These are phyloP conservation scores for Secale cereale DNA, from an alignment of 176 grass and related monocot genomes.

Conservation along the genomic window DNA sequence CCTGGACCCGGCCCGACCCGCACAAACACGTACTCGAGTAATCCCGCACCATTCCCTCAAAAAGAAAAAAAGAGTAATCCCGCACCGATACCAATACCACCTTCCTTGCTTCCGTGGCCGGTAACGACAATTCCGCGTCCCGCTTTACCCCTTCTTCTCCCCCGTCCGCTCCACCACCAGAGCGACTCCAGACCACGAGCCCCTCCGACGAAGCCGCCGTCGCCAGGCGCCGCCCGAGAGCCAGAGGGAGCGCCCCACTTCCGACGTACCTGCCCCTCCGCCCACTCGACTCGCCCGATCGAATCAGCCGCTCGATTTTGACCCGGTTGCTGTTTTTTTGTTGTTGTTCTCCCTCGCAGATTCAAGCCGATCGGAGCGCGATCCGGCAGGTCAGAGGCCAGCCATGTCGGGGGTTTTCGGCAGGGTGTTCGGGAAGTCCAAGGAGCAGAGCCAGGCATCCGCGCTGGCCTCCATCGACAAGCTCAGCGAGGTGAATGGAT, in stretches of 20 bases:
- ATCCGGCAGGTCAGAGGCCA: neutral
- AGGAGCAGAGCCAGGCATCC: slow-evolving; percentile 55
- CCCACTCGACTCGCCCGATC: neutral
- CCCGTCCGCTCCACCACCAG: neutral
- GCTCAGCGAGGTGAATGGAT: slow-evolving; percentile 58
- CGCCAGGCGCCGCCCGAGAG: neutral
- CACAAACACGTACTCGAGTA: neutral
- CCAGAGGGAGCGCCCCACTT: neutral
- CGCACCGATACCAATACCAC: neutral
- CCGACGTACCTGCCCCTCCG: neutral
- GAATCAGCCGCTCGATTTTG: slow-evolving; percentile 8
- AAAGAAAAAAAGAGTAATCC: too few species aligned
- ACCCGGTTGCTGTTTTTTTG: neutral
- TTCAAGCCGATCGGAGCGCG: slow-evolving; percentile 15
- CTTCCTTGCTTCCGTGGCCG: slow-evolving; percentile 13
- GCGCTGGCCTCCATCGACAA: slow-evolving; percentile 76
- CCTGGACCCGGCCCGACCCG: neutral
- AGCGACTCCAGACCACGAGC: neutral
- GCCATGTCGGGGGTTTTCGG: slow-evolving; percentile 60
- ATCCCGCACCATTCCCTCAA: too few species aligned
- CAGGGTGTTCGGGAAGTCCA: slow-evolving; percentile 65
- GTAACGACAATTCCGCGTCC: slow-evolving; percentile 31
- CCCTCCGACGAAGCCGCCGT: neutral
- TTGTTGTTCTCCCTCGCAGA: neutral
- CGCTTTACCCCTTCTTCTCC: neutral